These are phyloP conservation scores for Periconia sp. DNA, from an alignment of 2,329 filamentous ascomycete species.

Conservation along the genomic window DNA sequence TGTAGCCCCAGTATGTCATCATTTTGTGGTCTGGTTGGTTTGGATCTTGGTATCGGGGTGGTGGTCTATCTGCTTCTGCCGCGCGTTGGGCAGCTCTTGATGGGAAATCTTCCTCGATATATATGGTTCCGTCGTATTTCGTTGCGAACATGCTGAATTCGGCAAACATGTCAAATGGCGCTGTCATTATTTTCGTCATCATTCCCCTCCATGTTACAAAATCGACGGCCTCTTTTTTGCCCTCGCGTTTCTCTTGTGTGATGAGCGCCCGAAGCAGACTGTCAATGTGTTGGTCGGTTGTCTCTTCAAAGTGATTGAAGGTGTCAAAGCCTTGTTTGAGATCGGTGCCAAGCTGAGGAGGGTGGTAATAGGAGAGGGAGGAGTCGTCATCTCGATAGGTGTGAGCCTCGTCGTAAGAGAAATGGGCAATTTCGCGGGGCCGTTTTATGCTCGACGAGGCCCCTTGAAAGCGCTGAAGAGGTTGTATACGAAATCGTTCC, in stretches of 20 bases:
- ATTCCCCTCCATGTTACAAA: conserved; percentile 95
- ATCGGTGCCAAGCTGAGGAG: conserved; percentile 72
- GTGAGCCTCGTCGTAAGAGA: conserved; percentile 90
- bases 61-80: conserved; percentile 45
- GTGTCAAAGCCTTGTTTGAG: conserved; percentile 80
- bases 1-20: conserved; percentile 98
- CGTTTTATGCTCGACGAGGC: conserved; percentile 42
- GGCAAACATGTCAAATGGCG: conserved; percentile 78
- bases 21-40: conserved; percentile 71
- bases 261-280: conserved; percentile 79
- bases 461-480: conserved; percentile 40
- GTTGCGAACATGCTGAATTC: conserved; percentile 98
- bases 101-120: conserved; percentile 88
- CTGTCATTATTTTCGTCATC: conserved; percentile 96
- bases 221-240: conserved; percentile 73
- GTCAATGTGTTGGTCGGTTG: conserved; percentile 84
- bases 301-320: conserved; percentile 84
- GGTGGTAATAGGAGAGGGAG: conserved; percentile 88
- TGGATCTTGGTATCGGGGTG: conserved; percentile 48
- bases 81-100: conserved; percentile 69
- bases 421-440: conserved; percentile 82
- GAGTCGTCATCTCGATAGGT: conserved; percentile 76
- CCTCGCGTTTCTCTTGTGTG: conserved; percentile 71
- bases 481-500: conserved; percentile 36
- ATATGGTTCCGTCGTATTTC: conserved; percentile 77